Base-by-base conservation (phyloP, 139 green algal genomes). In the Picochlorum sp. region DNA sequence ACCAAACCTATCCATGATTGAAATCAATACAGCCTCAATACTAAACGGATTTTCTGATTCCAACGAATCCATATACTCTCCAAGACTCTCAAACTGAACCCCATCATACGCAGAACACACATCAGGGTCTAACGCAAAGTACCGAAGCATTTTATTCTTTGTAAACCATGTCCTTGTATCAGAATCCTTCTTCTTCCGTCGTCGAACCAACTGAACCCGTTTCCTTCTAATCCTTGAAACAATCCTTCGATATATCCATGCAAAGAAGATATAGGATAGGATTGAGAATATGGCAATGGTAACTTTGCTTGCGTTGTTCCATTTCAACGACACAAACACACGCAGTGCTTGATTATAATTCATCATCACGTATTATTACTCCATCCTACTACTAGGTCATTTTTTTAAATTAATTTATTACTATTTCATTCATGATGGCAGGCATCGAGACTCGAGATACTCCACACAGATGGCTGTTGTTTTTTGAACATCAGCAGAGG, bases 21-120 rank as follows among this genome's bases (percentile, higher is more conserved):
- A 58, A 11, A 72, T 51, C 11, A 67, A 23, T 11, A 28, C 38
- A 18, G 32, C 34, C 34, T 68, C 26, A 51, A 61, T 46, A 4
- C 21, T 59, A 11, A 72, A 47, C 14, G 66, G 20, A 3, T 34
- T 65, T 2, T 41, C 34, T 11, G 34, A 41, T 41, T 41, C 34
- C 8, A 41, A 41, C 7, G 34, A 41, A 41, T 41, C 65, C 59
- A 72, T 65, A 28, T 72, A 72, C 2, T 66, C 65, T 7, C 65
- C 65, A 18, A 72, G 49, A 54, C 47, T 54, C n/a, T 54, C 47
- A 54, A 54, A 54, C 2, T 54, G 18, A 26, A 24, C 47, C 16
- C 6, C 47, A 54, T 54, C 47, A 54, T 26, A 54, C 47, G 47
- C 6, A 26, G 16, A 26, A 21, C 47, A 54, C 6, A 54, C 47